Conservation (phyloP, 345 rosid genomes). For the Lenwebbia sp. region DNA sequence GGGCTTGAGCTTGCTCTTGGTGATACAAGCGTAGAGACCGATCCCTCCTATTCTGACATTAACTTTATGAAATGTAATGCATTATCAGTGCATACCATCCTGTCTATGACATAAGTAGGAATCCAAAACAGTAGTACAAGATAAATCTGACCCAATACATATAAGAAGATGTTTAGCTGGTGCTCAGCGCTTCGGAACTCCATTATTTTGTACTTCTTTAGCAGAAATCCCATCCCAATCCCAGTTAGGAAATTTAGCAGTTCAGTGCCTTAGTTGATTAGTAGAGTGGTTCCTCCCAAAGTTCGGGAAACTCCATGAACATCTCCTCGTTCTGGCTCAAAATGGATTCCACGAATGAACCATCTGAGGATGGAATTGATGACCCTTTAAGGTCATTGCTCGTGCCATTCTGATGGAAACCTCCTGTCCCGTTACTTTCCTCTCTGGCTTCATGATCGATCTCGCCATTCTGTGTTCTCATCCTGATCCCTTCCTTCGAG, state of each 20-base stretch:
- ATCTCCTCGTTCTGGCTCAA: constrained; percentile 50
- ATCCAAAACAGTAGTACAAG: neutral
- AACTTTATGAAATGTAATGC: neutral
- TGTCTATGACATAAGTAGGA: neutral
- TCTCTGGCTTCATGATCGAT: neutral
- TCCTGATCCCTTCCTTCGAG: constrained; percentile 10
- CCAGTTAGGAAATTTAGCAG: neutral
- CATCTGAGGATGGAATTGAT: constrained; percentile 13
- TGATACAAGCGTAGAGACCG: neutral
- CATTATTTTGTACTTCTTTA: neutral
- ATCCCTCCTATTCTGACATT: neutral
- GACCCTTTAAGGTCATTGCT: constrained; percentile 5
- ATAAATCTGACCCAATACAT: neutral
- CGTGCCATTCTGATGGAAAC: constrained; percentile 1
- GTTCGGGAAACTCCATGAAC: constrained; percentile 55
- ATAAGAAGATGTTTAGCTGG: neutral
- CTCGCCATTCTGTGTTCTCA: neutral
- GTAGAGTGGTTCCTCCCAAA: constrained; percentile 47
- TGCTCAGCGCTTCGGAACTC: neutral
- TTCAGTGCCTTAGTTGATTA: neutral
- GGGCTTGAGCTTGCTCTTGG: neutral
- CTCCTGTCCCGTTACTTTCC: constrained; percentile 1
- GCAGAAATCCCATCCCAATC: neutral
- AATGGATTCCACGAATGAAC: constrained; percentile 58
- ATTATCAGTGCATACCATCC: neutral